Evolutionary conservation across 306 rosid genomes (phyloP).

Genomic region (Castanea sativa): DNA sequence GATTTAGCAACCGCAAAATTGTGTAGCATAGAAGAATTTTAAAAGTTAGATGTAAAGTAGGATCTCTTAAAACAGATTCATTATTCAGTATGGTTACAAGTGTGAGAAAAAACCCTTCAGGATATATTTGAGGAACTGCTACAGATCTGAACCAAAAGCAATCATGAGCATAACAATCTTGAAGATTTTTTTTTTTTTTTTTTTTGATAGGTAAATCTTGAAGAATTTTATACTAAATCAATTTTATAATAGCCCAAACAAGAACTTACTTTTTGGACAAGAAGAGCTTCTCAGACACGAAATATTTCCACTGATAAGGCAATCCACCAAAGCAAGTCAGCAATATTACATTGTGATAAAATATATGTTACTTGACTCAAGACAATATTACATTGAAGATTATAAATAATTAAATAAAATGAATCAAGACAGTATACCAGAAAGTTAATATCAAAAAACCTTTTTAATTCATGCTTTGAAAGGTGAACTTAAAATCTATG

Average conservation of each 20-base stretch:
- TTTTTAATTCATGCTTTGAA: not conserved
- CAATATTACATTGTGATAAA: not conserved
- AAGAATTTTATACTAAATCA: not conserved
- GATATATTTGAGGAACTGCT: not conserved
- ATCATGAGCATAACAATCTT: not conserved
- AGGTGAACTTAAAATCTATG: not conserved
- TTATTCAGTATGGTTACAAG: not conserved
- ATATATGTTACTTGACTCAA: not conserved
- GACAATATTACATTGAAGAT: not conserved
- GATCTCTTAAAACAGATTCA: no score
- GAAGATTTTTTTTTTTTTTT: no score
- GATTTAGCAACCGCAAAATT: not conserved
- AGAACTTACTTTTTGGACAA: slow-evolving; percentile 20
- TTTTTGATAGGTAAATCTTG: not conserved
- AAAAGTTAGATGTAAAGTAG: not conserved
- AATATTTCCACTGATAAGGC: slow-evolving; percentile 16
- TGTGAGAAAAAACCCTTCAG: not conserved
- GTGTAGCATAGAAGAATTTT: not conserved
- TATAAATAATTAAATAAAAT: no score
- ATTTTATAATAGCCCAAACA: no score
- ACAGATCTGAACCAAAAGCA: not conserved
- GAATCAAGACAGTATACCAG: not conserved
- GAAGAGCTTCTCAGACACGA: slow-evolving; percentile 18
- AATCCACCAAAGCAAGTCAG: slow-evolving; percentile 11
- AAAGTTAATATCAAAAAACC: not conserved